phyloP scores from a whole-genome alignment of 306 rosid genomes.

The Senna siamea region DNA sequence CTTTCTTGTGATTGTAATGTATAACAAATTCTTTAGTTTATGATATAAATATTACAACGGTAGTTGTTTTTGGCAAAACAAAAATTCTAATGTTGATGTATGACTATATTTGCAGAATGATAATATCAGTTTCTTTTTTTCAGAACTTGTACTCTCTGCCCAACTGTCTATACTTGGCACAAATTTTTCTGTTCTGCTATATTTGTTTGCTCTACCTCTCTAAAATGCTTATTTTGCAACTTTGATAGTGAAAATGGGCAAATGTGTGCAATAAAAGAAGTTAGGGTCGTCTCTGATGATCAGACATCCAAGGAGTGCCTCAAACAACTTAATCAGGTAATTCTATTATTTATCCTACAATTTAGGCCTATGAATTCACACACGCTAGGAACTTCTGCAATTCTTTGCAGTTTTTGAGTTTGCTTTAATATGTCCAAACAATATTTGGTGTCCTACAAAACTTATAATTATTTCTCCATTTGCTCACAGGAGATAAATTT shows the following conservation, averaged over 20 bases:
- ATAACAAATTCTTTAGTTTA: not conserved
- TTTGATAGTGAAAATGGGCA: constrained; percentile 72
- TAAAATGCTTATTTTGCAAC: constrained; percentile 47
- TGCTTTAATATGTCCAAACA: not conserved
- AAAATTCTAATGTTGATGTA: constrained; percentile 15
- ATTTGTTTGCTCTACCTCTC: constrained; percentile 39
- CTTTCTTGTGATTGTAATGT: not conserved
- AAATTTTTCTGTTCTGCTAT: not conserved
- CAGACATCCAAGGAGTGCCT: constrained; percentile 62
- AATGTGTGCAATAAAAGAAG: constrained; percentile 82
- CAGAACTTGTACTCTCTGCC: not conserved
- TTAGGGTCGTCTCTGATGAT: constrained; percentile 62
- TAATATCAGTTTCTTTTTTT: constrained; percentile 19
- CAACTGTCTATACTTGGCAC: not conserved
- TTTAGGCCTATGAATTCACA: not conserved
- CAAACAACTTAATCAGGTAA: constrained; percentile 74
- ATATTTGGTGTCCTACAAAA: constrained; percentile 4
- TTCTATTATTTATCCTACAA: not conserved
- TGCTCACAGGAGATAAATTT: constrained; percentile 67
- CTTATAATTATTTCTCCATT: constrained; percentile 2
- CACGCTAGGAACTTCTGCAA: not conserved
- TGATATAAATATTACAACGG: not conserved
- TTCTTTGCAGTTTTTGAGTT: constrained; percentile 21
- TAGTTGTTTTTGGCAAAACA: not conserved
- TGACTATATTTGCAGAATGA: constrained; percentile 33